These are phyloP conservation scores for Aspergillus tanneri DNA, from an alignment of 2,329 filamentous ascomycete genomes.

Conservation along the genomic window DNA sequence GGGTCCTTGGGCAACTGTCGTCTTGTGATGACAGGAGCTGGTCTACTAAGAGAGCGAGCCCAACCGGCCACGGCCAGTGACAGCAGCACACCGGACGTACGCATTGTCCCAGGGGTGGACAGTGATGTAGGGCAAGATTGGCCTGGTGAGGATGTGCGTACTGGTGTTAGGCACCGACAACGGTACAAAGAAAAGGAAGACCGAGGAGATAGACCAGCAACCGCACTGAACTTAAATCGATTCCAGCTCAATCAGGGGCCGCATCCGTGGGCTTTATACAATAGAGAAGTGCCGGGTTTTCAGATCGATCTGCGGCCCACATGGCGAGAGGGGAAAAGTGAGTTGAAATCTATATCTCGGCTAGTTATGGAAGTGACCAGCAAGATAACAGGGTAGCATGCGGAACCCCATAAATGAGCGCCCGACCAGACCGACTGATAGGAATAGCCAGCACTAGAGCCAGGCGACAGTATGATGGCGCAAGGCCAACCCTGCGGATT, in stretches of 20 bases:
- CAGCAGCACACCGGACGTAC: slow-evolving; percentile 21
- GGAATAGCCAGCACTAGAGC: background rate
- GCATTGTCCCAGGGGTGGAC: slow-evolving; percentile 19
- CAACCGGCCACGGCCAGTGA: slow-evolving; percentile 21
- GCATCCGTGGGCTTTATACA: too few relatives aligned
- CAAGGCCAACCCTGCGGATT: background rate
- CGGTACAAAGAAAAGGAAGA: too few relatives aligned
- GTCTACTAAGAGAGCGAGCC: slow-evolving; percentile 7
- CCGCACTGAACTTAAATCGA: too few relatives aligned
- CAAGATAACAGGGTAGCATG: slow-evolving; percentile 9
- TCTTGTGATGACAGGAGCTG: slow-evolving; percentile 15
- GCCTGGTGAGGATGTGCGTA: too few relatives aligned
- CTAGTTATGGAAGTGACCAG: background rate
- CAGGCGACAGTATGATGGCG: background rate
- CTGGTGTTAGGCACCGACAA: too few relatives aligned
- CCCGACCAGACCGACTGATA: background rate
- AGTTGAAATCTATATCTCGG: background rate
- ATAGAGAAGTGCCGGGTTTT: background rate
- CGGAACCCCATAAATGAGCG: background rate
- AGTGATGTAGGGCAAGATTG: too few relatives aligned
- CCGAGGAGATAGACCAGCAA: too few relatives aligned
- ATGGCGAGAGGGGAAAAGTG: slow-evolving; percentile 8
- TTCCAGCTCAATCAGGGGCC: too few relatives aligned
- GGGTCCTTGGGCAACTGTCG: slow-evolving; percentile 40
- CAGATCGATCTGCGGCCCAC: background rate